Conservation (phyloP, 2,329 filamentous ascomycete species). For the Alternaria arbusti region DNA sequence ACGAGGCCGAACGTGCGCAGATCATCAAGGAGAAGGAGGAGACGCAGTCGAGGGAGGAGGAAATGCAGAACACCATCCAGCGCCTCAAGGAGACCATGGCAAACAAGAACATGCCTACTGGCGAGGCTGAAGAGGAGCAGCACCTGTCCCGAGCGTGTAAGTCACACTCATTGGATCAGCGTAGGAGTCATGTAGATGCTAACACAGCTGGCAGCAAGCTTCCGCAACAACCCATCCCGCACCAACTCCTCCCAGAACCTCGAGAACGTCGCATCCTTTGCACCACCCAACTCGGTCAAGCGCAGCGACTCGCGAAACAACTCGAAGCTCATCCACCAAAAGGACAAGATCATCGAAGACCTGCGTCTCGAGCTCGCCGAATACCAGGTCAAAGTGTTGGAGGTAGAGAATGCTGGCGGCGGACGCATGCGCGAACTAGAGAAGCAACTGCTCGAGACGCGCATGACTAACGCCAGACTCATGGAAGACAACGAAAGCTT, state of each 20-base stretch:
- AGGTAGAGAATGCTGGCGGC: conserved; percentile 91
- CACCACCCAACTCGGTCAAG: conserved; percentile 81
- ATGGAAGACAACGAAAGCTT: conserved; percentile 99
- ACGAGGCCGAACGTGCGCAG: conserved; percentile 86
- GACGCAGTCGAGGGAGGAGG: conserved; percentile 81
- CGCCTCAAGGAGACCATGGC: conserved; percentile 87
- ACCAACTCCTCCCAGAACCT: conserved; percentile 66
- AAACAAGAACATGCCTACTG: conserved; percentile 68
- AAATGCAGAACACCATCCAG: conserved; percentile 89
- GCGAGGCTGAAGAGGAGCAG: conserved; percentile 56
- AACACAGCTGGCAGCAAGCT: conserved; percentile 44
- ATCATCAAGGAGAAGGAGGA: conserved; percentile 94
- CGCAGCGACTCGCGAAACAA: conserved; percentile 89
- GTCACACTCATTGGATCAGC: conserved; percentile 17
- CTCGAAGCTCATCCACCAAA: conserved; percentile 89
- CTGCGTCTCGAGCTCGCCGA: conserved; percentile 91
- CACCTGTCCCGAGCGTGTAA: conserved; percentile 61
- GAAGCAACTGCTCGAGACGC: conserved; percentile 84
- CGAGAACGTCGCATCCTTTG: conserved; percentile 82
- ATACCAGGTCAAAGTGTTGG: conserved; percentile 91
- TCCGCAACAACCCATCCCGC: conserved; percentile 53
- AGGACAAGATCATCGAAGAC: conserved; percentile 94
- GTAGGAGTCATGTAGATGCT: conserved; percentile 16
- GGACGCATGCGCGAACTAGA: conserved; percentile 90
- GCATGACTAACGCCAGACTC: conserved; percentile 92